Conservation (phyloP, 140 eudicot species). For the Anethum foeniculum region DNA sequence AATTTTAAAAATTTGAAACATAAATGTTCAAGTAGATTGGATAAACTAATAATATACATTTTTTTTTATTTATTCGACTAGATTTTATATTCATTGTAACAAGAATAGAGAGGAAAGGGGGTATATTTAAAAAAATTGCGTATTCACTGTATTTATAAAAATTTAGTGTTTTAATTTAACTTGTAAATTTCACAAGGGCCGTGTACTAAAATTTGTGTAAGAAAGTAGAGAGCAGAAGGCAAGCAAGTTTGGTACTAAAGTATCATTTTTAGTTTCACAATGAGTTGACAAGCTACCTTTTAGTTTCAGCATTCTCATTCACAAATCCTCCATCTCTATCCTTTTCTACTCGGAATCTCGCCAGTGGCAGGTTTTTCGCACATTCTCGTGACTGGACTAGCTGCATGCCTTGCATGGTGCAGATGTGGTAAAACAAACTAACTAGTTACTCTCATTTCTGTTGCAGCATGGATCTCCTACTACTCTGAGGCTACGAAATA, state of each 20-base stretch:
- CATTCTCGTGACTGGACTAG: constrained; percentile 41
- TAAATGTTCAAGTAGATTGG: too few species aligned
- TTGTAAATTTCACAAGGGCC: too few species aligned
- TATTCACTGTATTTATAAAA: too few species aligned
- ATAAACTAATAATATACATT: too few species aligned
- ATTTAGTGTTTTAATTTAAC: neutral
- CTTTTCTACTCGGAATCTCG: neutral
- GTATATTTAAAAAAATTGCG: too few species aligned
- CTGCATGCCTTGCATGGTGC: constrained; percentile 28
- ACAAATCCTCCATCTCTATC: constrained; percentile 17
- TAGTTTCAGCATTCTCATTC: neutral
- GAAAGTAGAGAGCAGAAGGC: neutral
- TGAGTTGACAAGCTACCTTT: constrained; percentile 37
- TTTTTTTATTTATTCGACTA: too few species aligned
- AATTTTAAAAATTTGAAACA: too few species aligned
- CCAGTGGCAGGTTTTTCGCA: constrained; percentile 58
- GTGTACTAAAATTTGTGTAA: too few species aligned
- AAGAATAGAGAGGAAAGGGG: too few species aligned
- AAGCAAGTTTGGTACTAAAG: neutral
- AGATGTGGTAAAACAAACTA: constrained; percentile 26
- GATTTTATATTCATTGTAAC: too few species aligned
- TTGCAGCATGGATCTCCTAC: constrained; percentile 21
- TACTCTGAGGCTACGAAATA: constrained; percentile 24
- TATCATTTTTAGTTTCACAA: too few species aligned
- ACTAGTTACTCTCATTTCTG: neutral